phyloP scores from a whole-genome alignment of 352 stramenopile species.

The Sclerospora graminicola region DNA sequence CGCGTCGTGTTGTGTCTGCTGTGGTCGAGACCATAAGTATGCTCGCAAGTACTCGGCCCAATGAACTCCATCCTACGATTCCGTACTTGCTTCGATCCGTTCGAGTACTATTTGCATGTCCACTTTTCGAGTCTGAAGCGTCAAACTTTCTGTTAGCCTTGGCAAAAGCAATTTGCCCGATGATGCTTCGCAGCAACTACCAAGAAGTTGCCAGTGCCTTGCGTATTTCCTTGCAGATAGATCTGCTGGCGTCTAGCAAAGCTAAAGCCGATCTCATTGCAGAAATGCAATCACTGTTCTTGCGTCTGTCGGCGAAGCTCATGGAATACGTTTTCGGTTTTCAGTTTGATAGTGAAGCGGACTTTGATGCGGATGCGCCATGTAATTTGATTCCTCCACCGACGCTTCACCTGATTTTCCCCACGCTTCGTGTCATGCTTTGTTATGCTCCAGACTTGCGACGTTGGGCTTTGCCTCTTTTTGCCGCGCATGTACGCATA shows the following conservation, averaged over 20 bases:
- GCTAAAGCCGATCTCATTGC: constrained; percentile 27
- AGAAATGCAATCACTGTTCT: constrained; percentile 40
- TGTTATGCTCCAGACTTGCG: constrained; percentile 38
- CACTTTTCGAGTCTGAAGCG: constrained; percentile 39
- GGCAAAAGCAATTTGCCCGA: constrained; percentile 48
- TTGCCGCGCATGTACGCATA: constrained; percentile 74
- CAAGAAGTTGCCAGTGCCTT: constrained; percentile 53
- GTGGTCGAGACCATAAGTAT: constrained; percentile 60
- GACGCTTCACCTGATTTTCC: constrained; percentile 73
- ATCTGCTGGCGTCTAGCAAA: constrained; percentile 29
- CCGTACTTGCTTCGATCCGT: constrained; percentile 51
- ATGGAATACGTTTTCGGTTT: constrained; percentile 80
- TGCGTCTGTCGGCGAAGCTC: constrained; percentile 41
- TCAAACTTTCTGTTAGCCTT: constrained; percentile 31
- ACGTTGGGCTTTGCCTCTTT: constrained; percentile 61
- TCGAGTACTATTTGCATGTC: constrained; percentile 40
- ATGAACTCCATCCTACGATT: constrained; percentile 67
- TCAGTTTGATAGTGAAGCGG: constrained; percentile 65
- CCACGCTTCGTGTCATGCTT: constrained; percentile 51
- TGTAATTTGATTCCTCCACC: constrained; percentile 60
- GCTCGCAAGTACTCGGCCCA: constrained; percentile 35
- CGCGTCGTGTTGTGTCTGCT: constrained; percentile 26
- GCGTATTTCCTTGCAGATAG: constrained; percentile 37
- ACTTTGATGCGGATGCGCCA: constrained; percentile 57
- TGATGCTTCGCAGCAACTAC: constrained; percentile 50